Conservation (phyloP, 2,329 filamentous ascomycete species). For the Verticillium klebahnii region DNA sequence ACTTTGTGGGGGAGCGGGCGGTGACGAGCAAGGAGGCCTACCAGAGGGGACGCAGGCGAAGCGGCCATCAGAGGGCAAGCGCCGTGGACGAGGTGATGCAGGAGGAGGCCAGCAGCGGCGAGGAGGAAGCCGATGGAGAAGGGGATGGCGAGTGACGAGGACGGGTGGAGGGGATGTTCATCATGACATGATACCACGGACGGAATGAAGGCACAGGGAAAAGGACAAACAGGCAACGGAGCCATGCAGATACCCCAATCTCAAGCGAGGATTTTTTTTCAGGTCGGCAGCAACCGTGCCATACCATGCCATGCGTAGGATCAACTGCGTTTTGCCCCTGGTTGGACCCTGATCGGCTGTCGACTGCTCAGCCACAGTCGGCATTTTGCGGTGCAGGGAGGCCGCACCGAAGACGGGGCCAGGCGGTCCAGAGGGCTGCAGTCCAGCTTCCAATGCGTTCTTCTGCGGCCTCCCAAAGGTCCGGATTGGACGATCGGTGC, state of each 20-base stretch:
- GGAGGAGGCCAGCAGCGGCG: slow-evolving; percentile 6
- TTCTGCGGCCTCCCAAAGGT: not conserved
- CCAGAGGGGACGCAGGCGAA: slow-evolving; percentile 35
- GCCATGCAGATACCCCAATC: not conserved
- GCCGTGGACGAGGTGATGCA: slow-evolving; percentile 16
- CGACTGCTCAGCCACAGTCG: not conserved
- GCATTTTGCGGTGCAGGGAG: not conserved
- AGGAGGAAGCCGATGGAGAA: slow-evolving; percentile 1
- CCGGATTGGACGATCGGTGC: not conserved
- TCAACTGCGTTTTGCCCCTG: not conserved
- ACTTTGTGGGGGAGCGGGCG: slow-evolving; percentile 52
- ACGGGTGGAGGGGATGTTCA: not conserved
- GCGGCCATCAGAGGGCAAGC: slow-evolving; percentile 17
- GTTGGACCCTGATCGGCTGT: not conserved
- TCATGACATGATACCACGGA: not conserved
- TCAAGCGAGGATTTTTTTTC: not conserved
- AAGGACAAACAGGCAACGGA: not conserved
- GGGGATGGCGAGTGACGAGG: slow-evolving; percentile 1
- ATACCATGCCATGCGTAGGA: too few relatives aligned
- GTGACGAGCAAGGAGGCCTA: slow-evolving; percentile 50
- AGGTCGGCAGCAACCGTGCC: not conserved
- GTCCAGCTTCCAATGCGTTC: not conserved
- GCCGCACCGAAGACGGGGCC: not conserved
- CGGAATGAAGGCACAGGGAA: not conserved
- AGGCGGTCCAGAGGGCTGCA: not conserved